Base-by-base conservation (phyloP, 371 early-diverging fungal species). In the Dentiscutata heterogama region DNA sequence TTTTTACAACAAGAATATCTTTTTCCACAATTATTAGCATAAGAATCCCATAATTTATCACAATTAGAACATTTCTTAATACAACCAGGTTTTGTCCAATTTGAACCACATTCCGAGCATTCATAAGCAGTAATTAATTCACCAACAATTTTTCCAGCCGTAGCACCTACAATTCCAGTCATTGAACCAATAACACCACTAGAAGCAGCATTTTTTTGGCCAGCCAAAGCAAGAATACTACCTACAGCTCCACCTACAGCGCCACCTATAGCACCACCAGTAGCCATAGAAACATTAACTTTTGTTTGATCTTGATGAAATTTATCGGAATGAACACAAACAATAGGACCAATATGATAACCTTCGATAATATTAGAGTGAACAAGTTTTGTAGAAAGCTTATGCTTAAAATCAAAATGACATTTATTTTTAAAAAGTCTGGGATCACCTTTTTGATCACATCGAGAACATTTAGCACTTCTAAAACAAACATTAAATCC, bases 301-400 rank as follows among this genome's bases (percentile, higher is more conserved):
- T 31, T 65, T 65, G 18, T n/a, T 65, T 27, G 20, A 18, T 27
- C 27, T 31, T 27, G 31, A 31, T 20, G 27, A 5, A 18, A 18
- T 31, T 35, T 65, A 65, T 65, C 65, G 16, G 65, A 65, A 65
- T 65, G 65, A 65, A 65, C 65, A 31, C 27, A 35, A 35, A 65
- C 1, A 20, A 31, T 35, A 3, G 65, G 65, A 31, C 65, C 65
- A 16, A 18, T 31, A 65, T 65, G 65, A 65, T 31, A 27, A 13
- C 65, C 35, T 31, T 31, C 25, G 10, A 65, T 31, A 16, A 7
- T 31, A 65, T 18, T 29, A 20, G 65, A 20, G 20, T 65, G 65
- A 65, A 31, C 27, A 65, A 18, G 31, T 31, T 65, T 35, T 7
- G n/a, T 35, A 20, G 27, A 35, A 31, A 31, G 14, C 18, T 31